Evolutionary conservation across 2,329 filamentous ascomycete genomes (phyloP), one percentile per base, ranked within the genome.

Genomic region (Exophiala spinifera): DNA sequence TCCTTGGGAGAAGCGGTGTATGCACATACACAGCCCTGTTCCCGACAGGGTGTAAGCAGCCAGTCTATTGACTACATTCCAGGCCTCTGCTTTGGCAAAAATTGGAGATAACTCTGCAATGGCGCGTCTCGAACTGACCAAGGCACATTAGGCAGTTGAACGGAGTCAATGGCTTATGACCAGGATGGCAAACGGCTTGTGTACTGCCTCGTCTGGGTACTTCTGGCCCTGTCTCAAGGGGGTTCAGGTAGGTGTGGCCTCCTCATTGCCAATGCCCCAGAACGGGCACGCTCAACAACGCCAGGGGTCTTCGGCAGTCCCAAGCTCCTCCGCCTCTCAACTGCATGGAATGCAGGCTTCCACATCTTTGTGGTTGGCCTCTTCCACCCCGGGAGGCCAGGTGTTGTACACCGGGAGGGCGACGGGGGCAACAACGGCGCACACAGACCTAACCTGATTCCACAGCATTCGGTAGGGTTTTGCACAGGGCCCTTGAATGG

Each of bases 341-440:
- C 52, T 50, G 15, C 15, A 25, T 31, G 43, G 28, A 23, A 31
- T 43, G 50, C 33, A 39, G 47, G 20, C 23, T 42, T 25, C 52
- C 42, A 34, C 39, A n/a, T 43, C 44, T 39, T 53, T 25, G 42
- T 51, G 49, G 40, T 48, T 46, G 31, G 40, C 31, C n/a, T 34
- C 49, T 43, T 46, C 36, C 39, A 43, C 56, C 56, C 51, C 40
- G 56, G 52, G 56, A 52, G 46, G 48, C 20, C 43, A 25, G 45
- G 33, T 42, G 51, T 52, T 36, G 56, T 55, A 50, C 52, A 46
- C 45, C 50, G 39, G 51, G 36, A 54, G 28, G 47, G 50, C 14
- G 43, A 45, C 25, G 36, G 15, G 23, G 21, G 7, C 20, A 20
- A 23, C 13, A 44, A 28, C 11, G 34, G n/a, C n/a, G n/a, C n/a